Evolutionary conservation across 163 green algal genomes (phyloP), one percentile per base, ranked within the genome.

Genomic region (Chlamydomonas reinhardtii): DNA sequence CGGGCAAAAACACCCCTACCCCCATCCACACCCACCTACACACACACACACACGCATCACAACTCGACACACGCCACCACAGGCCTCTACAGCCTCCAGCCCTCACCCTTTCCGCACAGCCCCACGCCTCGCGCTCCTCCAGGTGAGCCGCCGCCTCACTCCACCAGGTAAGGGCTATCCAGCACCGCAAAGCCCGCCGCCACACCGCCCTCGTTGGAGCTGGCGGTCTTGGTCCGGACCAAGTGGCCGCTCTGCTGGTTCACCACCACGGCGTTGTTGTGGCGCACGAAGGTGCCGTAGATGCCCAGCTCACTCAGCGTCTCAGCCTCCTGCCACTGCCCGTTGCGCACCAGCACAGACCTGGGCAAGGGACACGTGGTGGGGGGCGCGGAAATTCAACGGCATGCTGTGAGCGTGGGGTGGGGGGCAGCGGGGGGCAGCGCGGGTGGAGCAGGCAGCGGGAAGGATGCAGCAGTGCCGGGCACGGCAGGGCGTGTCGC

Each of bases 181-280:
- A 99, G 92, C 31, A 99, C 97, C 4, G 96, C 96, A 93, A 98
- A 99, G 0, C 97, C 97, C 16, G 97, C 94, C 17, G 97, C 97
- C 25, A 99, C 97, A 5, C 97, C 97, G 20, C 97, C 97, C 91
- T 99, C 97, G 85, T 99, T 94, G 15, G 93, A 97, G 16, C 75
- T 93, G 6, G 96, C 92, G 22, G 84, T 89, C 93, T 99, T 99
- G 83, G 97, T 99, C 79, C 97, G 94, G 64, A 99, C 92, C 27
- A 99, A 91, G 90, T 98, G 96, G 0, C 97, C 97, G 22, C 91
- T 93, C 69, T 89, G 32, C 34, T 90, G 65, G 76, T 98, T 98
- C 0, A 98, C 39, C n/a, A 99, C 72, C 56, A 98, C 92, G 56
- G 92, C 64, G 8, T 82, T 66, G 17, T 92, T 93, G 19, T 83